A percentile compares a stretch with the other conserved stretches of the same genome.
phyloP scores from a whole-genome alignment of 1,284 basidiomycete genomes.

The Heliocybe sulcata region DNA sequence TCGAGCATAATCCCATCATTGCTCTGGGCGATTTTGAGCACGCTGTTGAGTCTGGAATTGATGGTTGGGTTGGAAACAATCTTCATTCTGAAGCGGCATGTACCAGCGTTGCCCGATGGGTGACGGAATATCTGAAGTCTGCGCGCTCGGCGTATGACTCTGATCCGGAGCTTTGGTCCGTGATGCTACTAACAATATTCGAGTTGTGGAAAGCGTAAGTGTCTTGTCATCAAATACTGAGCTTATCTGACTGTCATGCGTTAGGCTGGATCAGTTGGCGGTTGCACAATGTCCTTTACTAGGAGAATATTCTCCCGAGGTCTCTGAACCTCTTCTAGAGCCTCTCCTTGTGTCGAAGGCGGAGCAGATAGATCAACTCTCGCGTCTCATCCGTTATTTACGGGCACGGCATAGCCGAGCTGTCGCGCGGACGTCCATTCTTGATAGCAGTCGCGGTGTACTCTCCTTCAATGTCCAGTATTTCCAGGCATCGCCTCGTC shows the following conservation, averaged over 20 bases:
- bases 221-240: no score
- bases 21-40: constrained; percentile 2
- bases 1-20: not conserved
- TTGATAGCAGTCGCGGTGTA: not conserved
- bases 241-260: not conserved
- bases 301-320: constrained; percentile 8
- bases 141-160: not conserved
- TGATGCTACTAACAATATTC: constrained; percentile 9
- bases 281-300: constrained; percentile 4
- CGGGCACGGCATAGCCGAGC: not conserved
- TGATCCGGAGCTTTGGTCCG: constrained; percentile 5
- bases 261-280: constrained; percentile 7
- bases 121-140: not conserved
- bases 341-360: not conserved
- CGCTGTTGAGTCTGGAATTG: not conserved
- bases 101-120: not conserved
- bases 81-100: not conserved
- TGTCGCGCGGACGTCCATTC: not conserved
- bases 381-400: not conserved
- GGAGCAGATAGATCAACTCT: not conserved
- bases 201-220: constrained; percentile 7
- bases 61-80: not conserved
- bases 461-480: not conserved
- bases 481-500: not conserved
- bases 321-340: constrained; percentile 5